Evolutionary conservation across 495 filamentous ascomycete species (phyloP).

Genomic region (Daldinia concentrica): DNA sequence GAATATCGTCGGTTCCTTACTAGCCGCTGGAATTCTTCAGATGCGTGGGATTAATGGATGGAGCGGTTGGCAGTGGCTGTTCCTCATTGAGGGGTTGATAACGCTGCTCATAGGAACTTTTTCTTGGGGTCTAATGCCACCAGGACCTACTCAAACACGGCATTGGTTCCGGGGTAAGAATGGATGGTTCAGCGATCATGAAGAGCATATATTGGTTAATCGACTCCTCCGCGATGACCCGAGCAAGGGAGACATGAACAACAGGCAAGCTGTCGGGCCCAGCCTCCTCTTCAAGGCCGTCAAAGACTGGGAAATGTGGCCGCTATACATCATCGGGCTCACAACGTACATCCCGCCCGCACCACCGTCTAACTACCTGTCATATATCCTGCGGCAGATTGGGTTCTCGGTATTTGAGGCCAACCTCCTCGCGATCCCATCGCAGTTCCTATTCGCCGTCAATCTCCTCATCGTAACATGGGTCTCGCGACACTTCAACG

Average conservation of each 20-base stretch:
- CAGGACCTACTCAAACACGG: constrained; percentile 59
- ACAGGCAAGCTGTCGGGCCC: constrained; percentile 60
- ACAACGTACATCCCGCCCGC: constrained; percentile 60
- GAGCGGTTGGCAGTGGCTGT: constrained; percentile 63
- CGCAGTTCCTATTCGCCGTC: constrained; percentile 56
- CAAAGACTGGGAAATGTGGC: constrained; percentile 68
- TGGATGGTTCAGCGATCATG: constrained; percentile 70
- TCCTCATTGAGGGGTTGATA: constrained; percentile 65
- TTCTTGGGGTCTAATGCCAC: constrained; percentile 65
- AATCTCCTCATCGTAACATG: constrained; percentile 61
- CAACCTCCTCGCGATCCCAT: constrained; percentile 63
- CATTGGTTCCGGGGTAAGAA: constrained; percentile 63
- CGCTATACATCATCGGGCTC: constrained; percentile 65
- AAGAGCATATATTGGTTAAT: constrained; percentile 69
- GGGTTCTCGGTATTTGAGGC: constrained; percentile 65
- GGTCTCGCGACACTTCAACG: constrained; percentile 62
- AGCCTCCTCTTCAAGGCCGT: constrained; percentile 58
- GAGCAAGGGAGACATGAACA: constrained; percentile 72
- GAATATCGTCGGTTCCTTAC: constrained; percentile 59
- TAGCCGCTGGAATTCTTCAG: constrained; percentile 61
- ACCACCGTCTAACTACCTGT: constrained; percentile 58
- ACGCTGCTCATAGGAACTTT: constrained; percentile 62
- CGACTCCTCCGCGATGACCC: constrained; percentile 71
- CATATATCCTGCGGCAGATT: constrained; percentile 58
- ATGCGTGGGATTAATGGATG: constrained; percentile 61